phyloP scores from a whole-genome alignment of 805 yeast genomes.

The Wickerhamiella shivajii region DNA sequence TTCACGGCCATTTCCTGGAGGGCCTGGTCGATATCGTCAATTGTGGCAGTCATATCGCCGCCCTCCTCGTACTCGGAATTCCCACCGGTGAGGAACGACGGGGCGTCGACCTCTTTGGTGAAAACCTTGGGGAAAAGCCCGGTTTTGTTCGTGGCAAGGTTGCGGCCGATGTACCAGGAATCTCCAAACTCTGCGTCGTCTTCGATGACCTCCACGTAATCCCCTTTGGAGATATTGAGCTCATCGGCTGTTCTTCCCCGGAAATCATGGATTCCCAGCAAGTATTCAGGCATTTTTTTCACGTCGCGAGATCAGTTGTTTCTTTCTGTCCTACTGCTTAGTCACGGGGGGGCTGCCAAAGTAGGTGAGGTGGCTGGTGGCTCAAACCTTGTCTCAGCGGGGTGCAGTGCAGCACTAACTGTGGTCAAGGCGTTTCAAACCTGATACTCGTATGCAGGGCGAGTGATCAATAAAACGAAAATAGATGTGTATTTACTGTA shows the following conservation, averaged over 20 bases:
- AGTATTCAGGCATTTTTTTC: constrained; percentile 10
- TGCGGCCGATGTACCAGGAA: constrained; percentile 77
- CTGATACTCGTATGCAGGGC: no score
- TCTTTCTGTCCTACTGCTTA: neutral
- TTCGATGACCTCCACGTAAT: constrained; percentile 72
- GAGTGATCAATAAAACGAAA: no score
- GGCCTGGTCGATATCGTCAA: constrained; percentile 29
- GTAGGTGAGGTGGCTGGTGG: constrained; percentile 3
- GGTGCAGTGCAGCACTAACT: neutral
- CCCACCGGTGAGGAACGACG: no score
- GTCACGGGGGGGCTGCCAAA: neutral
- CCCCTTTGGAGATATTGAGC: constrained; percentile 64
- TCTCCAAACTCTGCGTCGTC: constrained; percentile 90
- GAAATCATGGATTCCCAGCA: constrained; percentile 71
- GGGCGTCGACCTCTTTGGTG: constrained; percentile 29
- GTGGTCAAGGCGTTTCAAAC: no score
- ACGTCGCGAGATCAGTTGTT: no score
- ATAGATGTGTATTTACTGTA: neutral
- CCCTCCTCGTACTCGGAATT: no score
- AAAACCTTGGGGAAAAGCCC: constrained; percentile 88
- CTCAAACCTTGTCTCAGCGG: neutral
- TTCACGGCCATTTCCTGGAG: constrained; percentile 20
- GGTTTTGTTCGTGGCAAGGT: constrained; percentile 52
- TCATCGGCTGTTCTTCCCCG: constrained; percentile 83
- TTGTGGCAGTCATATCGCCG: constrained; percentile 32